Conservation (phyloP, 2,329 filamentous ascomycete genomes). For the Penicillium palitans region DNA sequence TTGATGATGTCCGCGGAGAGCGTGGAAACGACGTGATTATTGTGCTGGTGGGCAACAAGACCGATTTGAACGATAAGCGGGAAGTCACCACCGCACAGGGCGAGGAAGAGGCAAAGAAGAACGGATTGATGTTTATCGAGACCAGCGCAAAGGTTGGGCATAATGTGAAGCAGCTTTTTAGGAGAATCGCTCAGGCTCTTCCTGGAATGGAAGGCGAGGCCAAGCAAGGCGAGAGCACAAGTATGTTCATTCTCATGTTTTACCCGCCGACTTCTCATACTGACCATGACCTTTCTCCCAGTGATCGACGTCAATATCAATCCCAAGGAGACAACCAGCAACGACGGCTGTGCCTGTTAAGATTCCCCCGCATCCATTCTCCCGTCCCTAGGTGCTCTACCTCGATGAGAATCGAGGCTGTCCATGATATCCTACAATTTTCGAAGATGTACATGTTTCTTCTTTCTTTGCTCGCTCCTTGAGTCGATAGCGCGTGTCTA, state of each 20-base stretch:
- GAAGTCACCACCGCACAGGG: constrained; percentile 96
- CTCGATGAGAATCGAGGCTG: constrained; percentile 33
- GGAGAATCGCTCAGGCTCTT: constrained; percentile 95
- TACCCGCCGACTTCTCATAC: constrained; percentile 11
- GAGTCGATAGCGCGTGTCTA: constrained; percentile 37
- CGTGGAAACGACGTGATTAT: constrained; percentile 98
- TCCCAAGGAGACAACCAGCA: constrained; percentile 63
- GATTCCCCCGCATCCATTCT: constrained; percentile 10
- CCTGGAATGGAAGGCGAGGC: constrained; percentile 96
- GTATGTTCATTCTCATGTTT: constrained; percentile 54
- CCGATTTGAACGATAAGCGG: constrained; percentile 95
- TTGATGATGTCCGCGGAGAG: constrained; percentile 95
- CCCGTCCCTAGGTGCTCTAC: constrained; percentile 15
- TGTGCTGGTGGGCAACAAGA: constrained; percentile 98
- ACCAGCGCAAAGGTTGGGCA: constrained; percentile 97
- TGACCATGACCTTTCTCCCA: constrained; percentile 42
- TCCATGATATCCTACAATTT: constrained; percentile 39
- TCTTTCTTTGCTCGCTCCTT: constrained; percentile 26
- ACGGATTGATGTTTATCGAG: constrained; percentile 98
- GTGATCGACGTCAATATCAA: constrained; percentile 94
- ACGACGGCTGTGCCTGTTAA: constrained; percentile 72
- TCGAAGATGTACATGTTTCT: constrained; percentile 42
- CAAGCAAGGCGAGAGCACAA: constrained; percentile 74
- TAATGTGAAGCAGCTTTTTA: constrained; percentile 97
- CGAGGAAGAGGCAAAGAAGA: constrained; percentile 97